Conservation (phyloP, 1,284 basidiomycete species). For the Inonotus obliquus region DNA sequence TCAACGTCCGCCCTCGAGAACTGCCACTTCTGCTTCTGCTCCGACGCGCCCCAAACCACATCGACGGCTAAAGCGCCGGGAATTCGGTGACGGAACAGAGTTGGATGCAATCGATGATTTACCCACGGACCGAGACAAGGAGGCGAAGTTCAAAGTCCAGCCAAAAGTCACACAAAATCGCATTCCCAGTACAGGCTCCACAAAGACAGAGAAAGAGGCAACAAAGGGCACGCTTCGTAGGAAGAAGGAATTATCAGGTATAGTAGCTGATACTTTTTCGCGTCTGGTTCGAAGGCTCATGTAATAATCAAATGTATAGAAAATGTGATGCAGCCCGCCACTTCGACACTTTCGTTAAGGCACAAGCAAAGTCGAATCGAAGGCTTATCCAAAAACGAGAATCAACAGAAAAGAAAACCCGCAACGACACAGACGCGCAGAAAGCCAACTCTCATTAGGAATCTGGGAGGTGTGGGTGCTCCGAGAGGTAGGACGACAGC, state of each 20-base stretch:
- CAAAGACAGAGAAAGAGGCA: slow-evolving; percentile 26
- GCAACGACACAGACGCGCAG: slow-evolving; percentile 43
- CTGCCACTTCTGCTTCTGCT: slow-evolving; percentile 33
- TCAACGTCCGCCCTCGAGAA: slow-evolving; percentile 32
- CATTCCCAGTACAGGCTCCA: slow-evolving; percentile 48
- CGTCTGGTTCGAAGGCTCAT: neutral
- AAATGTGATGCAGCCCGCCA: slow-evolving; percentile 37
- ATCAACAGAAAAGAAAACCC: slow-evolving; percentile 54
- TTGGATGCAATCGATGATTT: slow-evolving; percentile 90
- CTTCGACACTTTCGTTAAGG: slow-evolving; percentile 29
- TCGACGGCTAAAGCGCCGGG: slow-evolving; percentile 67
- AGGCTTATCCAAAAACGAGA: slow-evolving; percentile 33
- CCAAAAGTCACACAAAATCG: slow-evolving; percentile 64
- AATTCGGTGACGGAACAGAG: slow-evolving; percentile 91
- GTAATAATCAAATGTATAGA: slow-evolving; percentile 28
- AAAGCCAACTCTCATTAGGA: slow-evolving; percentile 84
- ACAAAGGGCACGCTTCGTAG: slow-evolving; percentile 53
- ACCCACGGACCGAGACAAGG: slow-evolving; percentile 78
- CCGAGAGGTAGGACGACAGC: slow-evolving; percentile 64
- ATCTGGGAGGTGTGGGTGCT: slow-evolving; percentile 65
- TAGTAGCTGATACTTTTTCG: slow-evolving; percentile 21
- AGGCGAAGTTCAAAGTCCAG: slow-evolving; percentile 63
- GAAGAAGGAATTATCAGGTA: slow-evolving; percentile 44
- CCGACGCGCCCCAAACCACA: slow-evolving; percentile 55
- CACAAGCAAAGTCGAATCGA: slow-evolving; percentile 37